Base-by-base conservation (phyloP, 2,329 filamentous ascomycete species). In the Cytospora piceicola region DNA sequence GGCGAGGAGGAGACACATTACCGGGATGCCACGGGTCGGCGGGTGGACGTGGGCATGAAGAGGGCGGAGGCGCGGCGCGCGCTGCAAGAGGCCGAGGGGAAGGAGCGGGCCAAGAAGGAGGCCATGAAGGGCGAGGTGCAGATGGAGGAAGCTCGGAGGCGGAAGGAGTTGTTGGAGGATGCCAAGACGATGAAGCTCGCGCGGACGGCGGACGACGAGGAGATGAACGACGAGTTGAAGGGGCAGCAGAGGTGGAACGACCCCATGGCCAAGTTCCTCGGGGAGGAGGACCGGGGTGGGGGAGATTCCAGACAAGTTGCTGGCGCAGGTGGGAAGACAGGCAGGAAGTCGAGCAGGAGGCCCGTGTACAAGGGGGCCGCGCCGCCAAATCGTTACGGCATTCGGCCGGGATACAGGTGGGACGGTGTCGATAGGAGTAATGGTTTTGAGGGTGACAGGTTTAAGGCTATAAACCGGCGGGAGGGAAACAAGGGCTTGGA, bases 341-440 rank as follows among this genome's bases (percentile, higher is more conserved):
- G 72, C 60, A 77, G 71, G 64, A 59, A 57, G 49, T 57, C 56
- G 27, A 72, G 73, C 52, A 76, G 78, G 17, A 87, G 85, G 70
- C 46, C 46, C 5, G 46, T 49, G 5, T 99, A 98, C 75, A 81
- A 88, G 67, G 95, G 94, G 0, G 85, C 89, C 0, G 91, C 90
- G 64, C 85, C 91, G 73, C 95, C 95, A 54, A 99, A 99, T 82
- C 85, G 95, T 24, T 98, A 98, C 79, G 92, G 92, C 1, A 98
- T 99, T 68, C 84, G 90, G 67, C 95, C 95, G 0, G 96, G 95
- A 0, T 93, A 96, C 80, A 83, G 92, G 70, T 99, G 95, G 95
- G 95, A 99, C 81, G 95, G 96, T 7, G 95, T 99, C 22, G 95
- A 99, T 81, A 84, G 95, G 70, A 85, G 92, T 24, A 99, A 93